Percentiles rank a stretch among this genome's conserved stretches.
phyloP scores from a whole-genome alignment of 345 rosid species.

The Luvunga scandens region DNA sequence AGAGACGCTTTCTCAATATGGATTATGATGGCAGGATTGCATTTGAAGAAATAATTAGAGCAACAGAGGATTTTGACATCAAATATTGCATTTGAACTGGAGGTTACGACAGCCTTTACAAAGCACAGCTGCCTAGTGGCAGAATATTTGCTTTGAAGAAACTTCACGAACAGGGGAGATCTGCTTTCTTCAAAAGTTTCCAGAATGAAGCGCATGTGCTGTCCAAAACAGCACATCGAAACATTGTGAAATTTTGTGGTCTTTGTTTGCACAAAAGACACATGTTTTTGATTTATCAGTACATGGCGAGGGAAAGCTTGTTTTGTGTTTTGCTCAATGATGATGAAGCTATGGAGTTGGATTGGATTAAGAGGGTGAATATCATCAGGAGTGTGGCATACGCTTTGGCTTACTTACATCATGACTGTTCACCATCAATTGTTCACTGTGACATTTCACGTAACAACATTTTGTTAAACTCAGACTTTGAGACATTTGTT shows the following conservation, averaged over 20 bases:
- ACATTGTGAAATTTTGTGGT: slow-evolving; percentile 15
- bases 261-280: slow-evolving; percentile 1
- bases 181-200: slow-evolving; percentile 1
- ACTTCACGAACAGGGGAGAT: slow-evolving; percentile 9
- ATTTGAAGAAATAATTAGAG: slow-evolving; percentile 9
- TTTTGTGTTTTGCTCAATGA: background rate
- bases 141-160: slow-evolving; percentile 19
- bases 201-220: slow-evolving; percentile 2
- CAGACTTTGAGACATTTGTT: slow-evolving; percentile 5
- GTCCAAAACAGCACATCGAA: slow-evolving; percentile 2
- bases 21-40: slow-evolving; percentile 19
- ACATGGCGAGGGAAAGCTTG: slow-evolving; percentile 4
- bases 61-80: slow-evolving; percentile 17
- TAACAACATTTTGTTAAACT: slow-evolving; percentile 11
- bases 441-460: slow-evolving; percentile 21
- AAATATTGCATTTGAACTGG: slow-evolving; percentile 21
- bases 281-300: slow-evolving; percentile 11
- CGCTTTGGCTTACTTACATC: slow-evolving; percentile 18
- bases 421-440: slow-evolving; percentile 11
- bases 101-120: slow-evolving; percentile 18
- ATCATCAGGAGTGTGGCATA: background rate
- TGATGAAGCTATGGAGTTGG: background rate
- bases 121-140: background rate
- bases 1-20: slow-evolving; percentile 9
- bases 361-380: slow-evolving; percentile 15